Percentiles rank a stretch among this genome's conserved stretches.
Evolutionary conservation across 495 filamentous ascomycete genomes (phyloP).

Genomic region (Cenococcum geophilum): DNA sequence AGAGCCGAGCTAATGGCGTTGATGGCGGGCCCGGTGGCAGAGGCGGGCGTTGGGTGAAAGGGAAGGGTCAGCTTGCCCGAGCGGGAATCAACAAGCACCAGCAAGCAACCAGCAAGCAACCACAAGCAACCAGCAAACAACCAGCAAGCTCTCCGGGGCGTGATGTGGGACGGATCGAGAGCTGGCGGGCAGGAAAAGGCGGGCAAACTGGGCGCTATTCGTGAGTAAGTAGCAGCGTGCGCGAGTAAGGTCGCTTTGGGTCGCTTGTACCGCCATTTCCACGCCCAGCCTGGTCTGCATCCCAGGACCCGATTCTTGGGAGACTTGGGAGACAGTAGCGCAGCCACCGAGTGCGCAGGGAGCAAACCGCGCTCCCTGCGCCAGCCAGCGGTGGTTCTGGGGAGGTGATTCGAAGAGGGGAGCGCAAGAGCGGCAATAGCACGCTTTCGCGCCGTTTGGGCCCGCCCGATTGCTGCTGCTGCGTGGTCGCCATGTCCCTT

Average conservation of each 20-base stretch:
- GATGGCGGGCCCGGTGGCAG: constrained; percentile 1
- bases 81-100: not conserved
- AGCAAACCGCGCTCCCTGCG: no score
- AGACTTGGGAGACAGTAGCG: not conserved
- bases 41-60: not conserved
- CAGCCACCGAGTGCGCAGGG: no score
- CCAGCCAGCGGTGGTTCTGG: no score
- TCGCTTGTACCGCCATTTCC: not conserved
- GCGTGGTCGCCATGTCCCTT: no score
- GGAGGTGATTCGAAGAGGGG: no score
- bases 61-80: not conserved
- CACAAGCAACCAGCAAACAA: not conserved
- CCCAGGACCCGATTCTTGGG: not conserved
- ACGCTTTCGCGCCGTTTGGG: no score
- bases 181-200: not conserved
- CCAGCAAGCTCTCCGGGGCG: not conserved
- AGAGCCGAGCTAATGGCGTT: constrained; percentile 5
- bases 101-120: no score
- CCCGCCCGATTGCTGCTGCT: no score
- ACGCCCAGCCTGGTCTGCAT: not conserved
- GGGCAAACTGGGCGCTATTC: constrained; percentile 1
- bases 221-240: constrained; percentile 1
- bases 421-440: no score
- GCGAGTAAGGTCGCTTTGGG: not conserved
- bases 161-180: no score